Conservation (phyloP, 2,329 filamentous ascomycete genomes). For the Claviceps lovelessii region DNA sequence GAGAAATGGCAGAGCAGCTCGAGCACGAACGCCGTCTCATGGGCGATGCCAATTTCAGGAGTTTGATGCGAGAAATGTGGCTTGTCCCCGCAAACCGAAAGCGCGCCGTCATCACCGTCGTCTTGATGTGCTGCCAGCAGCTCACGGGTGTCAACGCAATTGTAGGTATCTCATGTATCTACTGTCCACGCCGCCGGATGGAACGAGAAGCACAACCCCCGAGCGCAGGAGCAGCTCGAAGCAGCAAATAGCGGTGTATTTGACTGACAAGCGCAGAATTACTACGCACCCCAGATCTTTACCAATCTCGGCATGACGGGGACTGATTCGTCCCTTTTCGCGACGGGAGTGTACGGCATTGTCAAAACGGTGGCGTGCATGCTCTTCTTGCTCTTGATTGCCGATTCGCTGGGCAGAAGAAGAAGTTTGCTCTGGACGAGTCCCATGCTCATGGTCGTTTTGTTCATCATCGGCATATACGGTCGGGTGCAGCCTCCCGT, state of each 20-base stretch:
- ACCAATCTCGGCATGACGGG: slow-evolving; percentile 44
- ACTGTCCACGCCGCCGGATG: too few species aligned
- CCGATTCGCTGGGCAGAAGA: slow-evolving; percentile 54
- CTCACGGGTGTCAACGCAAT: slow-evolving; percentile 49
- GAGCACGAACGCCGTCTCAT: slow-evolving; percentile 45
- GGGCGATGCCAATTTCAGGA: slow-evolving; percentile 37
- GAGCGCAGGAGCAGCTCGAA: neutral
- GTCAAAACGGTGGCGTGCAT: slow-evolving; percentile 53
- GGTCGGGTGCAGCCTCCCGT: slow-evolving; percentile 47
- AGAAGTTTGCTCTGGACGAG: slow-evolving; percentile 48
- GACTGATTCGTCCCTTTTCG: slow-evolving; percentile 48
- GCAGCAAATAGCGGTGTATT: neutral
- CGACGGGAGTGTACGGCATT: slow-evolving; percentile 60
- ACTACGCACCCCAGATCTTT: slow-evolving; percentile 59
- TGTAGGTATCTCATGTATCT: slow-evolving; percentile 17
- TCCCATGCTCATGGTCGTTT: slow-evolving; percentile 44
- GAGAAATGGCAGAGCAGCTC: slow-evolving; percentile 47
- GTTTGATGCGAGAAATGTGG: slow-evolving; percentile 51
- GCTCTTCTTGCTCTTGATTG: slow-evolving; percentile 50
- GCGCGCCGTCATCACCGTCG: slow-evolving; percentile 47
- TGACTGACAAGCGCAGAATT: slow-evolving; percentile 28
- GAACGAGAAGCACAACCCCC: neutral
- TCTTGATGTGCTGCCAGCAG: slow-evolving; percentile 53
- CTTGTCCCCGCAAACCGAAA: slow-evolving; percentile 46
- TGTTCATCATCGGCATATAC: slow-evolving; percentile 61